phyloP scores from a whole-genome alignment of 2,329 filamentous ascomycete species.

The Colletotrichum ledebouriae region DNA sequence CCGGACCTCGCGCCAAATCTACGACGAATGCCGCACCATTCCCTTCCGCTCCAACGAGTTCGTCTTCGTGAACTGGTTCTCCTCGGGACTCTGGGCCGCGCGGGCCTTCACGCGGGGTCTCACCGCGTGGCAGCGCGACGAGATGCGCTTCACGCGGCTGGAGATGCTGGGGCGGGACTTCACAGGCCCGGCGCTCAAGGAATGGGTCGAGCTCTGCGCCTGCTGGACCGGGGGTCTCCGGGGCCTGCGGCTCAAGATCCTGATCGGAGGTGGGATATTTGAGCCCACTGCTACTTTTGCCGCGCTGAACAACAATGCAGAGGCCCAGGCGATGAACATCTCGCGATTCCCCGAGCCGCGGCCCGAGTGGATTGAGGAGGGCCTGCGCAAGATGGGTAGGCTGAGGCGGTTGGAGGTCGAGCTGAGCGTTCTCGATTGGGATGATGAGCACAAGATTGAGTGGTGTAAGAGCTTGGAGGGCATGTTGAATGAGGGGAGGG shows the following conservation, averaged over 20 bases:
- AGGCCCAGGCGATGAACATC: constrained; percentile 46
- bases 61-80: constrained; percentile 61
- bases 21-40: constrained; percentile 56
- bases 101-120: constrained; percentile 52
- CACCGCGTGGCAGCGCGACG: constrained; percentile 57
- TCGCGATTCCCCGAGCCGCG: constrained; percentile 38
- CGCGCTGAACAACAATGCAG: constrained; percentile 35
- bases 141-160: constrained; percentile 56
- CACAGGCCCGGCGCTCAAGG: constrained; percentile 46
- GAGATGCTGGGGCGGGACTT: constrained; percentile 58
- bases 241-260: constrained; percentile 57
- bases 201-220: constrained; percentile 55
- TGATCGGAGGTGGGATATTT: constrained; percentile 46
- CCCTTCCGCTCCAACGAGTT: constrained; percentile 61
- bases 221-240: constrained; percentile 52
- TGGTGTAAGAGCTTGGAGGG: constrained; percentile 53
- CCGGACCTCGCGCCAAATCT: constrained; percentile 55
- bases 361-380: constrained; percentile 50
- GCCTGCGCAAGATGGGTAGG: constrained; percentile 49
- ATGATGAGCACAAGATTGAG: constrained; percentile 48
- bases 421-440: constrained; percentile 51
- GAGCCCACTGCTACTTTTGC: constrained; percentile 34
- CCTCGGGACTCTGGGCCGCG: constrained; percentile 59
- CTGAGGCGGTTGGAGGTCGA: constrained; percentile 58
- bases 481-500: constrained; percentile 45